These are phyloP conservation scores for Solanum commersonii DNA, from an alignment of 257 asterid species.

Conservation along the genomic window DNA sequence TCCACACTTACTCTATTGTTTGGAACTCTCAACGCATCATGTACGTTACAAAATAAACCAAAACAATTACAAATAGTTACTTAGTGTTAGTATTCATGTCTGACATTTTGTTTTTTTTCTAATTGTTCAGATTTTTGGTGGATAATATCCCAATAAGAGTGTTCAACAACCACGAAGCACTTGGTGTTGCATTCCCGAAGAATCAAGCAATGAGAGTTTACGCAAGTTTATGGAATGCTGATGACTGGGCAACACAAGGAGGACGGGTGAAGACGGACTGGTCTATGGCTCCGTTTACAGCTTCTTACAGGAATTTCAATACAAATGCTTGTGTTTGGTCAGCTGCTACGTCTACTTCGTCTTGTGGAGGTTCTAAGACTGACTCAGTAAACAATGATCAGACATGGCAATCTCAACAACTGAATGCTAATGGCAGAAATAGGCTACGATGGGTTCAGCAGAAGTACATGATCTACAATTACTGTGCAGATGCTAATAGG, in stretches of 20 bases:
- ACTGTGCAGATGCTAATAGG: conserved; percentile 17
- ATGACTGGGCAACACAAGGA: conserved; percentile 36
- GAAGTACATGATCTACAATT: conserved; percentile 27
- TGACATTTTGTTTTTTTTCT: neutral
- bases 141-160: conserved; percentile 44
- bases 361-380: neutral
- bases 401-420: conserved; percentile 18
- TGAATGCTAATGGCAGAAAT: conserved; percentile 24
- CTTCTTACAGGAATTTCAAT: conserved; percentile 29
- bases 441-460: conserved; percentile 17
- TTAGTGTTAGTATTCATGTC: neutral
- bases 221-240: conserved; percentile 25
- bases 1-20: conserved; percentile 37
- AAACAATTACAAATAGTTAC: neutral
- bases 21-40: conserved; percentile 26
- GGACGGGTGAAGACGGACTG: conserved; percentile 32
- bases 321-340: conserved; percentile 15
- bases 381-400: neutral
- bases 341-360: neutral
- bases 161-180: conserved; percentile 25
- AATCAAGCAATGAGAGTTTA: conserved; percentile 21
- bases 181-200: conserved; percentile 22
- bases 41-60: neutral
- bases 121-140: conserved; percentile 26
- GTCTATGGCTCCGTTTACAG: conserved; percentile 32